Evolutionary conservation across 2,329 filamentous ascomycete genomes (phyloP), one percentile per base, ranked within the genome.

Genomic region (Penicillium sp.): DNA sequence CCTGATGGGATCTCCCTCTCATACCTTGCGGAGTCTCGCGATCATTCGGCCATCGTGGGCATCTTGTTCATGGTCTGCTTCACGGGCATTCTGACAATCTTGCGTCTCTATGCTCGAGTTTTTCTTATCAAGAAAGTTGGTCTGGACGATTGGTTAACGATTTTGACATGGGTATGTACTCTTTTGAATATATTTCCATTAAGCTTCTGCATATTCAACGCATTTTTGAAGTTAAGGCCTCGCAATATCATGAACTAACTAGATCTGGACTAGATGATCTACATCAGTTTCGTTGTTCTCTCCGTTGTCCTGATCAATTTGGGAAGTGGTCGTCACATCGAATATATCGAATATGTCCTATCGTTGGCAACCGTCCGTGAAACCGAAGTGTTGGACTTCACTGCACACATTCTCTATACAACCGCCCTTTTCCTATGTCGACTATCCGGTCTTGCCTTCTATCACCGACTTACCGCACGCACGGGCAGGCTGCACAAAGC

Each of bases 401-500:
- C 69, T 35, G 79, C 81, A 16, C 81, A 84, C 64, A 75, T 84
- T 22, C 64, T 84, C 56, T 84, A 84, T 63, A 82, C 80, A 1
- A 77, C 77, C 0, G 75, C 81, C 2, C 72, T 84, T 2, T 72
- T 82, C 26, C 63, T 80, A 11, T 82, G 81, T 56, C 79, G 81
- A 13, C 65, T 82, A 1, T 83, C 81, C 0, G 81, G 81, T 58
- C 70, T 84, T 5, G 80, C 81, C 0, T 82, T 84, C 54, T 84
- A 83, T 65, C 71, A 75, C 50, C 77, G 80, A 3, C 70, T 84
- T 3, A 77, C 77, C 58, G 70, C 69, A 5, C 64, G 76, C 22
- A 60, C 62, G 10, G 60, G 65, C 54, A 68, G 66, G 31, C 55
- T 70, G 3, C 61, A 63, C 24, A 27, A 64, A 16, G 58, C 52